phyloP scores from a whole-genome alignment of 495 filamentous ascomycete species.

The Neurospora sp. region DNA sequence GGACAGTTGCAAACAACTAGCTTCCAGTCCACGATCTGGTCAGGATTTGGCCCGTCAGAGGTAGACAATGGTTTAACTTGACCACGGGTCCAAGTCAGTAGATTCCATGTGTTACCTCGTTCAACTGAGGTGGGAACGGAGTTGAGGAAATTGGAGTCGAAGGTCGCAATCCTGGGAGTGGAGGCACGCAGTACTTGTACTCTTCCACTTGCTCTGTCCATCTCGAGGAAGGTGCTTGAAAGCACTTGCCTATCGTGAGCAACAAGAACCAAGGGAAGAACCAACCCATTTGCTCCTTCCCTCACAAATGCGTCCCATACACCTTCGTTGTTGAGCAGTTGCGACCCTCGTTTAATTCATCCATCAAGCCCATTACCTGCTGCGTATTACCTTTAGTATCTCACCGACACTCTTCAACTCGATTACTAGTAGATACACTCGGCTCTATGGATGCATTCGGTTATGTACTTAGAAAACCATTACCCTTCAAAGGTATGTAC shows the following conservation, averaged over 20 bases:
- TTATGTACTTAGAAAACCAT: background rate
- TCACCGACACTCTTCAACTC: background rate
- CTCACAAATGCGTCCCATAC: background rate
- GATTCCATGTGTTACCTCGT: background rate
- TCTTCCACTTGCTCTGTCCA: background rate
- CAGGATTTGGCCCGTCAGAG: background rate
- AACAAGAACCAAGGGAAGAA: background rate
- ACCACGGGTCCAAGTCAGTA: background rate
- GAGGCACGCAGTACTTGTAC: background rate
- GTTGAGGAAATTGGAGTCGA: background rate
- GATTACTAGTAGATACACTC: background rate
- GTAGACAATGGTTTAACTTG: background rate
- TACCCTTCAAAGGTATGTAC: background rate
- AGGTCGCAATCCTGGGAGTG: background rate
- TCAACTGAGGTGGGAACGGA: background rate
- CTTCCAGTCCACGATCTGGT: background rate
- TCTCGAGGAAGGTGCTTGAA: background rate
- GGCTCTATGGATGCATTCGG: background rate
- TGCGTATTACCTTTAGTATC: background rate
- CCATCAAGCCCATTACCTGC: background rate
- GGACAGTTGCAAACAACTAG: background rate
- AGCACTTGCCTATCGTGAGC: background rate
- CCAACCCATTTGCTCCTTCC: background rate
- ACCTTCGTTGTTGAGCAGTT: background rate
- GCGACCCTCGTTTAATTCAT: background rate